phyloP scores from a whole-genome alignment of 345 rosid species.

The Salix arbutifolia region DNA sequence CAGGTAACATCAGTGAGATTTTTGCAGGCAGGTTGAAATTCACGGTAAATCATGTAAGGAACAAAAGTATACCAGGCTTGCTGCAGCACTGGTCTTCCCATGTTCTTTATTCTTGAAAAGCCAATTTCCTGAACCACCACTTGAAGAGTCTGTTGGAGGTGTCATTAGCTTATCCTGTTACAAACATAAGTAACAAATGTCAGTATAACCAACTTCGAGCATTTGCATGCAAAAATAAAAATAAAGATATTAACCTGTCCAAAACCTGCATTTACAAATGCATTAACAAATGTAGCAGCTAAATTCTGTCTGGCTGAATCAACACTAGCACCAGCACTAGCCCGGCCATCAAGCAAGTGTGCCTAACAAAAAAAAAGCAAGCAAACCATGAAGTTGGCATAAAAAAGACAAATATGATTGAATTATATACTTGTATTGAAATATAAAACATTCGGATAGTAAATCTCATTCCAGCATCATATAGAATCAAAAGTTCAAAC shows the following conservation, averaged over 20 bases:
- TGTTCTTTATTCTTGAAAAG: constrained; percentile 96
- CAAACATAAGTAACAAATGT: constrained; percentile 3
- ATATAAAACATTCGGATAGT: not conserved
- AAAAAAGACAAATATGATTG: not conserved
- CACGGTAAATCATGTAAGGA: not conserved
- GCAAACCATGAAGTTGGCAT: constrained; percentile 10
- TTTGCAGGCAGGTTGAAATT: not conserved
- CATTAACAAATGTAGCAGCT: constrained; percentile 95
- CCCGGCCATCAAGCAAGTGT: constrained; percentile 91
- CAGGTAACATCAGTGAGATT: constrained; percentile 10
- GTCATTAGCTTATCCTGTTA: constrained; percentile 92
- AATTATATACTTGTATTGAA: not conserved
- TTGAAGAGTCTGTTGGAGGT: constrained; percentile 61
- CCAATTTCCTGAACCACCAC: constrained; percentile 75
- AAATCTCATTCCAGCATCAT: not conserved
- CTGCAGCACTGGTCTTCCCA: constrained; percentile 90
- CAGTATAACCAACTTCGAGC: not conserved
- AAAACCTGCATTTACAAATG: constrained; percentile 96
- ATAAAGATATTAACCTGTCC: constrained; percentile 60
- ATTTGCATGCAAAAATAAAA: constrained; percentile 7
- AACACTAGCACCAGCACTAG: constrained; percentile 63
- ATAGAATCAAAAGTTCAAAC: constrained; percentile 29
- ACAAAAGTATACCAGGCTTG: constrained; percentile 66
- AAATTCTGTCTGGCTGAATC: constrained; percentile 95
- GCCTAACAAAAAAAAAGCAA: constrained; percentile 43